Percentiles rank a stretch among this genome's conserved stretches.
Evolutionary conservation across 2,329 filamentous ascomycete species (phyloP).

Genomic region (Thermomyces lanuginosus): DNA sequence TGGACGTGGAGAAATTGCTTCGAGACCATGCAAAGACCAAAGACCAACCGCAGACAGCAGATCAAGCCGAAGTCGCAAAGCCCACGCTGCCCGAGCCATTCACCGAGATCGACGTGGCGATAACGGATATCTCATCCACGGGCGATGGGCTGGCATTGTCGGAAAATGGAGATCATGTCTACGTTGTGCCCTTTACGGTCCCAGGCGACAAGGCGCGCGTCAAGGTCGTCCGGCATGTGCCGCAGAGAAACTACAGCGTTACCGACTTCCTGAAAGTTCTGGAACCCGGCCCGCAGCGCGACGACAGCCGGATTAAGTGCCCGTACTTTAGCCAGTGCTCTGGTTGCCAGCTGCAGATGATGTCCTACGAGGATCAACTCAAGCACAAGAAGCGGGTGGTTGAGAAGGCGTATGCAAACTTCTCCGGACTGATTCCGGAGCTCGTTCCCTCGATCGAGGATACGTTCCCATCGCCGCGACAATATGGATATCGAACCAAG

Average conservation of each 20-base stretch:
- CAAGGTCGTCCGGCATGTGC: conserved; percentile 60
- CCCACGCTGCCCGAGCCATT: conserved; percentile 46
- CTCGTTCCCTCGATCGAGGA: conserved; percentile 60
- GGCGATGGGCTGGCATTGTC: conserved; percentile 74
- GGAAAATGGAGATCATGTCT: conserved; percentile 52
- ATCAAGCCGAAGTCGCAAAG: conserved; percentile 11
- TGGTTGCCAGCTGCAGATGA: conserved; percentile 96
- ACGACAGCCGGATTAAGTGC: conserved; percentile 63
- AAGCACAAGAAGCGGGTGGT: conserved; percentile 70
- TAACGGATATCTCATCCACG: conserved; percentile 70
- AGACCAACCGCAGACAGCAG: conserved; percentile 11
- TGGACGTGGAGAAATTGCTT: conserved; percentile 40
- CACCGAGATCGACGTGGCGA: conserved; percentile 65
- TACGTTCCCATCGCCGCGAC: conserved; percentile 76
- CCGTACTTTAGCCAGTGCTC: conserved; percentile 76
- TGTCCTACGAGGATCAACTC: conserved; percentile 75
- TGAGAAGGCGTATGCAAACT: conserved; percentile 81
- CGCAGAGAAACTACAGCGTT: conserved; percentile 49
- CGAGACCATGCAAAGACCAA: conserved; percentile 14
- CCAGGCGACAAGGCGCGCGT: conserved; percentile 69
- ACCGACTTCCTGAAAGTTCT: conserved; percentile 70
- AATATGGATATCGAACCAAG: conserved; percentile 92
- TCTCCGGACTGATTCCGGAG: conserved; percentile 63
- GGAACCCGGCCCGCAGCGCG: conserved; percentile 55
- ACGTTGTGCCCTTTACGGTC: conserved; percentile 73